Conservation (phyloP, 495 filamentous ascomycete species). For the Xylaria telfairii region DNA sequence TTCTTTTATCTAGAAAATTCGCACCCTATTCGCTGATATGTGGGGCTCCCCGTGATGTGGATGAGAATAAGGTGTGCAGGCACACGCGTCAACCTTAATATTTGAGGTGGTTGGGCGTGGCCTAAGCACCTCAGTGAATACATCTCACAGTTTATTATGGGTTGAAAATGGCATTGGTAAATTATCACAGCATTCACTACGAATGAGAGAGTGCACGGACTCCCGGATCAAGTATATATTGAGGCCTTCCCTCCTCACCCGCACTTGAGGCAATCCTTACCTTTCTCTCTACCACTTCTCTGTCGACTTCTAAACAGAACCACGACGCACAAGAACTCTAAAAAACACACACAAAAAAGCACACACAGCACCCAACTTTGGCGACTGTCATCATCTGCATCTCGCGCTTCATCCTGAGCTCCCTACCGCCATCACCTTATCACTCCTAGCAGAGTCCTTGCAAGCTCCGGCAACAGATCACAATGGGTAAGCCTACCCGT, state of each 20-base stretch:
- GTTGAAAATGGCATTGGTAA: background rate
- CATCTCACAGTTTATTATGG: background rate
- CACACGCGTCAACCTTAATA: no score
- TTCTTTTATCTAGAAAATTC: no score
- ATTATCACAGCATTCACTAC: background rate
- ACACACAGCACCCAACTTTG: no score
- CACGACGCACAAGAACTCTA: background rate
- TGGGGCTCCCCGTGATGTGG: no score
- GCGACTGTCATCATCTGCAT: background rate
- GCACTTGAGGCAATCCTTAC: background rate
- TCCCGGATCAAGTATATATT: background rate
- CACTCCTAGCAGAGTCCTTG: background rate
- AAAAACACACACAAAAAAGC: background rate
- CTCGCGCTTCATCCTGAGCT: background rate
- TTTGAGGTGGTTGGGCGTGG: background rate
- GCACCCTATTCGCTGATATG: no score
- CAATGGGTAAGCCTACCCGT: background rate
- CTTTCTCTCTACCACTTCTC: background rate
- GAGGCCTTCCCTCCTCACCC: background rate
- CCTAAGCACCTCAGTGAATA: background rate
- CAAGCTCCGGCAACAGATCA: background rate
- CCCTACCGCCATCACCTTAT: background rate
- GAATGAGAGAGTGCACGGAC: background rate
- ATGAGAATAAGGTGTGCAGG: no score
- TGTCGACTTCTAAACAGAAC: background rate